Evolutionary conservation across 345 rosid genomes (phyloP), one percentile per base, ranked within the genome.

Genomic region (Psidium guajava): DNA sequence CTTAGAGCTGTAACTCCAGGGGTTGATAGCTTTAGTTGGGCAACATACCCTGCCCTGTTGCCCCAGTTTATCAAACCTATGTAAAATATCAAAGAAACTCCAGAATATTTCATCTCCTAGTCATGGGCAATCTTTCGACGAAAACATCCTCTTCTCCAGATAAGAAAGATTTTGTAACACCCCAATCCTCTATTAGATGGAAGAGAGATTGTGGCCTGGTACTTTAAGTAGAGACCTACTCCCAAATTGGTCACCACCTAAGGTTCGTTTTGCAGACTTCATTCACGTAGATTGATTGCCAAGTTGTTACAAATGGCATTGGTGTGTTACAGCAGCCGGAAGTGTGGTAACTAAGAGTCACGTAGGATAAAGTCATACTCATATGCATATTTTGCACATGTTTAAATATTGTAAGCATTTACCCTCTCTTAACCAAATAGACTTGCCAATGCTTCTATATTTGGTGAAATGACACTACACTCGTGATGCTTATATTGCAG

Each of bases 401-500:
- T 18, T 36, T 69, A 36, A 69, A 69, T 36, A 44, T 69, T 69
- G 24, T 18, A 36, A 47, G 47, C 47, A 28, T 28, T 64, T 64
- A 36, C 47, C 80, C 47, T 69, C 36, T 69, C 77, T 36, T 69
- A 69, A 36, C 47, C 80, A 36, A 69, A 36, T 69, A 69, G 14
- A 69, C 47, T 69, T 69, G 80, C 20, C 80, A 36, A 69, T 36
- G 25, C 47, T 69, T 32, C 47, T 69, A 32, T 69, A 36, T 69
- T 69, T 69, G 47, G 80, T 69, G 80, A 69, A 69, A 69, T 69
- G 47, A 69, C 47, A 69, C 10, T 32, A 36, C 7, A 32, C 8
- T 82, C 14, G 40, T 61, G 25, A 44, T 83, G 84, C 75, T 84
- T 87, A 82, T 88, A 77, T 89, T 86, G 40, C 89, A 97, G 99